Evolutionary conservation across 495 filamentous ascomycete species (phyloP), one percentile per base, ranked within the genome.

Genomic region (Hypoxylon crocopeplum): DNA sequence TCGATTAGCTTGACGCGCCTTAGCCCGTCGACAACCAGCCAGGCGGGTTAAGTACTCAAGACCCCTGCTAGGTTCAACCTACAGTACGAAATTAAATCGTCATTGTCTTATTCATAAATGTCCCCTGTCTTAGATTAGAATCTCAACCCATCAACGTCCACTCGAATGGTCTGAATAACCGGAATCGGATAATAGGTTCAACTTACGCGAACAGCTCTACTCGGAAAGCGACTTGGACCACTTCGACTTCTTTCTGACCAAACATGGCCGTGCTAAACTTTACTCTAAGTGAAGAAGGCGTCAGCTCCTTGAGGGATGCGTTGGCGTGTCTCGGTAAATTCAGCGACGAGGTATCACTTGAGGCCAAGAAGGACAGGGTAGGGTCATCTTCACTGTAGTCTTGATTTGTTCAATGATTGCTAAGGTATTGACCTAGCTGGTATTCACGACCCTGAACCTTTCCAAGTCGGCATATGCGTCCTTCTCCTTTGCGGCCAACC

Each of bases 391-490:
- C 40, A 6, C 13, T 17, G 13, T 34, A 13, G 10, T 46, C 24
- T 7, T 10, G 5, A 5, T 5, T 10, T 24, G 17, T 16, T 17
- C 10, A n/a, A 16, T 32, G 6, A 1, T 48, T 42, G 21, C 49
- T 59, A 40, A 59, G 41, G 27, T 37, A 30, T 16, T 17, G 7
- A 1, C n/a, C 1, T 56, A 96, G 89, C 84, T 97, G 38, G 82
- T 87, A 15, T 69, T 98, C 42, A 92, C 90, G 27, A 86, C 90
- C 2, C 77, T 98, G 32, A 98, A 98, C 73, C 82, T 86, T n/a
- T 91, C 92, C 12, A 96, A 95, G 68, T 95, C 94, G 16, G 92
- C 92, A 33, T 97, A 97, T 75, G 86, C 88, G 0, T 90, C 90
- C 12, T 90, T 96, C 63, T 82, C 82, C 10, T 85, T 97, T 30